Evolutionary conservation across 2,329 filamentous ascomycete genomes (phyloP).

Genomic region (Calonectria fujianensis): DNA sequence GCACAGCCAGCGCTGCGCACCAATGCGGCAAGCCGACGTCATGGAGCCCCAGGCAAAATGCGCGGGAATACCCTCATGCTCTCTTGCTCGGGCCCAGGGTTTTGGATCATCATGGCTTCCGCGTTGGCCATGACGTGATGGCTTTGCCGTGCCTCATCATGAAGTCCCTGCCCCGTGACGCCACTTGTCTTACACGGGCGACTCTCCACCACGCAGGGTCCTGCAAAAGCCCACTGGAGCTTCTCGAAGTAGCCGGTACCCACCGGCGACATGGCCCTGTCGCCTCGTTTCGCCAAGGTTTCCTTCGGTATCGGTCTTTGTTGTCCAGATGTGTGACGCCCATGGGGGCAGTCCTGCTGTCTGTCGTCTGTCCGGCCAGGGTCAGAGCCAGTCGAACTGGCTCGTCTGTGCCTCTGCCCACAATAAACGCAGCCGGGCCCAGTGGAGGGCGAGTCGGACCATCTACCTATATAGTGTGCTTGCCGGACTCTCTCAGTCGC

Average conservation of each 20-base stretch:
- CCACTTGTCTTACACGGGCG: constrained; percentile 23
- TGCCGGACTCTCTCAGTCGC: background rate
- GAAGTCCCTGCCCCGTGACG: constrained; percentile 8
- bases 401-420: constrained; percentile 9
- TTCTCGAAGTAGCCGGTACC: constrained; percentile 22
- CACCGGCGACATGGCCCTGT: background rate
- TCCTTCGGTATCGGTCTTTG: constrained; percentile 4
- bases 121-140: constrained; percentile 17
- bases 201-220: constrained; percentile 26
- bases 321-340: constrained; percentile 18
- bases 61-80: constrained; percentile 20
- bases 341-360: background rate
- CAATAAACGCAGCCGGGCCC: constrained; percentile 6
- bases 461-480: constrained; percentile 8
- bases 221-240: background rate
- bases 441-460: background rate
- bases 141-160: constrained; percentile 10
- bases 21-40: constrained; percentile 10
- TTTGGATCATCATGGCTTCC: background rate
- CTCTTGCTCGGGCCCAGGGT: background rate
- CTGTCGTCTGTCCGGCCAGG: background rate
- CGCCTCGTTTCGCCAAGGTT: background rate
- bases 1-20: background rate
- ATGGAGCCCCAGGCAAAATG: constrained; percentile 2
- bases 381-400: background rate